A percentile compares a stretch with the other conserved stretches of the same genome.
Evolutionary conservation across 2,329 filamentous ascomycete species (phyloP).

Genomic region (Pestalotiopsis sp.): DNA sequence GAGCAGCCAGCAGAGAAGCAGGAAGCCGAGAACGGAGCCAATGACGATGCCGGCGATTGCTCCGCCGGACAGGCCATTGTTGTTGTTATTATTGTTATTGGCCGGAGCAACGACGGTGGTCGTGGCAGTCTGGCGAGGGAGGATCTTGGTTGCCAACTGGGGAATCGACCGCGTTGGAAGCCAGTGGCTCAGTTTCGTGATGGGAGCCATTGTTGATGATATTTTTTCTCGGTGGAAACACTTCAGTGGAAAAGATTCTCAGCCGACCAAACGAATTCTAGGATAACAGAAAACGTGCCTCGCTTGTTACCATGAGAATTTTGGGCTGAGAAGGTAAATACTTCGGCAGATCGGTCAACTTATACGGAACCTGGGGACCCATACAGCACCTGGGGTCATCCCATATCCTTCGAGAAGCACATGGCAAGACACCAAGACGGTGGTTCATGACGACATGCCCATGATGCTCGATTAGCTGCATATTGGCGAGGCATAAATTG

Average conservation of each 20-base stretch:
- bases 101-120: constrained; percentile 26
- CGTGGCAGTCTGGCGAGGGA: constrained; percentile 24
- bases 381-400: not conserved
- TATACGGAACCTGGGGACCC: not conserved
- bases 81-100: constrained; percentile 18
- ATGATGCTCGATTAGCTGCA: not conserved
- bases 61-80: constrained; percentile 41
- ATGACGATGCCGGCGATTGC: constrained; percentile 55
- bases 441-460: not conserved
- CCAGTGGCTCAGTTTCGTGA: not conserved
- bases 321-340: too few relatives aligned
- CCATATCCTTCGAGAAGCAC: not conserved
- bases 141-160: constrained; percentile 10
- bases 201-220: not conserved
- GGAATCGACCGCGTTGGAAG: constrained; percentile 1
- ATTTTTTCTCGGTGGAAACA: too few relatives aligned
- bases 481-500: not conserved
- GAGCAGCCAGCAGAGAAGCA: constrained; percentile 49
- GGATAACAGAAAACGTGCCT: too few relatives aligned
- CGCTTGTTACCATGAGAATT: too few relatives aligned
- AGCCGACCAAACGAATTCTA: too few relatives aligned
- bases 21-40: constrained; percentile 46
- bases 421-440: not conserved
- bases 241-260: too few relatives aligned
- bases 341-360: not conserved